These are phyloP conservation scores for Helminthosporium solani DNA, from an alignment of 2,329 filamentous ascomycete genomes.

Conservation along the genomic window DNA sequence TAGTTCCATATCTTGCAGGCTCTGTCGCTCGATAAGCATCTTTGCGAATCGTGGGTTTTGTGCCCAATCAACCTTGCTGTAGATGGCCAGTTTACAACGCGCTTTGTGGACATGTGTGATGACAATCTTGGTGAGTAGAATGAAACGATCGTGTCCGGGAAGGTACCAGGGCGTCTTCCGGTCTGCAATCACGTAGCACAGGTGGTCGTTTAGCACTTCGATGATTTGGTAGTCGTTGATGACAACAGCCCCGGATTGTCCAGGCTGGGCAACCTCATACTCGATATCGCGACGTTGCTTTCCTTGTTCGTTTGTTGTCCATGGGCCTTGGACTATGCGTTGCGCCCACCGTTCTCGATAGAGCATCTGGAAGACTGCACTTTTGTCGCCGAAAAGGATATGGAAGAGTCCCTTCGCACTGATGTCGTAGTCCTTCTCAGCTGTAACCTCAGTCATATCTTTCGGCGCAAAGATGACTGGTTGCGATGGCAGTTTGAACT, in stretches of 20 bases:
- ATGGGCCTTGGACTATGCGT: conserved; percentile 78
- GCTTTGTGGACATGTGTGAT: conserved; percentile 93
- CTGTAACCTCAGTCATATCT: conserved; percentile 72
- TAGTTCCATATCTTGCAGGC: conserved; percentile 70
- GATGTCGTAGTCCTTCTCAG: conserved; percentile 83
- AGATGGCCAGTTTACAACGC: conserved; percentile 86
- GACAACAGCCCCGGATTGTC: conserved; percentile 37
- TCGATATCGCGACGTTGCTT: conserved; percentile 76
- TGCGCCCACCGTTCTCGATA: conserved; percentile 65
- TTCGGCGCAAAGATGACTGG: conserved; percentile 82
- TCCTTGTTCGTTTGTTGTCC: conserved; percentile 69
- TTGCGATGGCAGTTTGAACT: conserved; percentile 78
- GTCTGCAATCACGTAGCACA: conserved; percentile 68
- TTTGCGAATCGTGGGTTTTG: conserved; percentile 51
- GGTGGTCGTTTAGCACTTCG: conserved; percentile 60
- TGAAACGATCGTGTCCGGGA: conserved; percentile 76
- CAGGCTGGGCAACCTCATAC: conserved; percentile 67
- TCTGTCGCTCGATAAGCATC: conserved; percentile 60
- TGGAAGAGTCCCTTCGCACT: conserved; percentile 95
- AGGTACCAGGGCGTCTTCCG: conserved; percentile 76
- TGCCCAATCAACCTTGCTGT: conserved; percentile 84
- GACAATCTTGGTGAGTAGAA: conserved; percentile 83
- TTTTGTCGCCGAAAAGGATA: conserved; percentile 94
- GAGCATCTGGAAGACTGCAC: conserved; percentile 86
- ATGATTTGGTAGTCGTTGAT: conserved; percentile 84